These are phyloP conservation scores for Anisodus tanguticus DNA, from an alignment of 257 asterid species.

Conservation along the genomic window DNA sequence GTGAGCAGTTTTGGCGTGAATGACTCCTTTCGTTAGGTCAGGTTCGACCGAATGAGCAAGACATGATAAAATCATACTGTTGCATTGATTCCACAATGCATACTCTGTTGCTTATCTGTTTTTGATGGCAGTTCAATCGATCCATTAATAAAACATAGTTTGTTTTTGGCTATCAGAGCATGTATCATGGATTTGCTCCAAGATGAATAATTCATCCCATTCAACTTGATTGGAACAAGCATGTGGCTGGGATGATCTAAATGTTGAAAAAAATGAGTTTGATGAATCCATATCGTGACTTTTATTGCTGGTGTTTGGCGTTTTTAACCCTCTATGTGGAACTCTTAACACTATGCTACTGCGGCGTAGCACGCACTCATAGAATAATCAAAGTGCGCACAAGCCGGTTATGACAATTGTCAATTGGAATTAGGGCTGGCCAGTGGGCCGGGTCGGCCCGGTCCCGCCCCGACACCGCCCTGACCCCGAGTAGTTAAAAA, in stretches of 20 bases:
- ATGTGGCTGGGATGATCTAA: too few relatives aligned
- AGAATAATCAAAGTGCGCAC: background rate
- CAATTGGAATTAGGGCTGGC: too few relatives aligned
- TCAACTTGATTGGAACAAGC: background rate
- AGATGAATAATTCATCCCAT: background rate
- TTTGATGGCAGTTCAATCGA: background rate
- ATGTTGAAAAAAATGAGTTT: too few relatives aligned
- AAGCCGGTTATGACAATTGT: background rate
- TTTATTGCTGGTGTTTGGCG: too few relatives aligned
- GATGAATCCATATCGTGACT: too few relatives aligned
- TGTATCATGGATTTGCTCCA: background rate
- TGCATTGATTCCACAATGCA: background rate
- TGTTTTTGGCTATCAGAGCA: background rate
- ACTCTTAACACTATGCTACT: too few relatives aligned
- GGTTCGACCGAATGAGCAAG: background rate
- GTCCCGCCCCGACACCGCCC: too few relatives aligned
- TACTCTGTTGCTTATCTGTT: background rate
- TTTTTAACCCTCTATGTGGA: too few relatives aligned
- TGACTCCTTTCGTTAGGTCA: background rate
- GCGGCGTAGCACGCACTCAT: accelerated
- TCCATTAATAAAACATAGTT: background rate
- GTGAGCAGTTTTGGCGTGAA: too few relatives aligned
- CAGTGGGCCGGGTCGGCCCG: too few relatives aligned
- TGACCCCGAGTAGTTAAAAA: too few relatives aligned
- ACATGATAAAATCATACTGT: background rate